Evolutionary conservation across 164 flowering plant genomes (phyloP), one percentile per base, ranked within the genome.

Genomic region (Umbilicus rupestris): DNA sequence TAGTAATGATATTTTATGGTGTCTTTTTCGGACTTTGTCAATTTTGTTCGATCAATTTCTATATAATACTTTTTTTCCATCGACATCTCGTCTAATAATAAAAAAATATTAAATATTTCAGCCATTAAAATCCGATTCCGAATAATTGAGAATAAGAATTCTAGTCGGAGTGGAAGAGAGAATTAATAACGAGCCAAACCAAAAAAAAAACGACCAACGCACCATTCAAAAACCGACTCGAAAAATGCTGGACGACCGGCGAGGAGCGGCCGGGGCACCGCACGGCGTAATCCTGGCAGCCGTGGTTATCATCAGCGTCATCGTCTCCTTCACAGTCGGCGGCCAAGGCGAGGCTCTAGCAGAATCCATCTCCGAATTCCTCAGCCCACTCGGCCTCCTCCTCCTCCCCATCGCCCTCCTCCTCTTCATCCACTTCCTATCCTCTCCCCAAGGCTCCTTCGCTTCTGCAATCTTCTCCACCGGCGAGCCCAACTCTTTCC

Each of bases 401-500:
- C 80, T 87, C 16, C 73, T 92, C 31, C 96, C 96, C 17, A 71
- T 89, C 22, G 9, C 76, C 17, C 90, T 92, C 63, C 87, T 92
- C 71, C 71, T 92, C 39, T 46, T 76, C 52, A 92, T 89, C 68
- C 95, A 85, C 68, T 85, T 88, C 75, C 87, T 92, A 66, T 92
- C 95, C 69, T 92, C 98, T 42, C 87, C 81, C 47, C 83, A 82
- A 9, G 70, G 64, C 31, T 68, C 83, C 19, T 67, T 83, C 68
- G 58, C 87, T 72, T 75, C 86, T 67, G 5, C 42, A 68, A 9
- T 86, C 5, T 84, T 88, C 82, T 79, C 87, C 66, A 73, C 84
- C 64, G 95, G 92, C 64, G 89, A 84, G 39, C 96, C 94, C 6
- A 81, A 88, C 67, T 66, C 96, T 58, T 83, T 93, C 58, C 97